phyloP scores from a whole-genome alignment of 1,284 basidiomycete species.

The Cutaneotrichosporon sp. region DNA sequence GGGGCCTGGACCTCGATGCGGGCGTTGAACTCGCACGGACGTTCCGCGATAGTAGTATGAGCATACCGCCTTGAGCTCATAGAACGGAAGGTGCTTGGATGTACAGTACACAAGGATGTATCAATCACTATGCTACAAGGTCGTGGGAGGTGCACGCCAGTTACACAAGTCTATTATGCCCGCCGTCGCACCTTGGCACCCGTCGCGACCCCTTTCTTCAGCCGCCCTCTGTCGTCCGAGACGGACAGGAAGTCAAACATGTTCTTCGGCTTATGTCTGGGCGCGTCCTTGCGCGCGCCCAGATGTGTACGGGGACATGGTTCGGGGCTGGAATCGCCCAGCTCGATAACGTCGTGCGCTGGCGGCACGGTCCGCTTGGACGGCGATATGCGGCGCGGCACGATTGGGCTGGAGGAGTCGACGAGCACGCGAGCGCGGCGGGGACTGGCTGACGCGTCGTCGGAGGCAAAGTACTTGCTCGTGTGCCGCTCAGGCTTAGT shows the following conservation, averaged over 20 bases:
- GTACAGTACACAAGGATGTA: too few relatives aligned
- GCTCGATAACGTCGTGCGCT: background rate
- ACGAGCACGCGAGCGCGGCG: background rate
- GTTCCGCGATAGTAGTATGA: conserved; percentile 34
- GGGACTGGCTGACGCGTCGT: background rate
- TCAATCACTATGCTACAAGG: conserved; percentile 3
- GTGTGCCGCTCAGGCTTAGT: background rate
- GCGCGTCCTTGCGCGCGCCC: background rate
- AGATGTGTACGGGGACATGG: conserved; percentile 3
- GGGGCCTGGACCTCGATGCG: conserved; percentile 40
- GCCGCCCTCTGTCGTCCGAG: conserved; percentile 29
- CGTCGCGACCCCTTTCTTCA: conserved; percentile 23
- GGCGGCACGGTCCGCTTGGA: background rate
- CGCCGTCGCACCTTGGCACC: conserved; percentile 26
- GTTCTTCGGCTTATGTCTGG: background rate
- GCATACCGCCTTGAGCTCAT: background rate
- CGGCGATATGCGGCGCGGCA: background rate
- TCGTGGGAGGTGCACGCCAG: background rate
- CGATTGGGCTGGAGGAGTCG: background rate
- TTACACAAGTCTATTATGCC: conserved; percentile 6
- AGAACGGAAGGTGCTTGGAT: background rate
- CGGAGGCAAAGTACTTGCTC: conserved; percentile 4
- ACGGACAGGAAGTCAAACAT: conserved; percentile 22
- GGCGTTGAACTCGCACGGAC: conserved; percentile 25
- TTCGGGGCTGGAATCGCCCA: conserved; percentile 1